Evolutionary conservation across 106 monocot genomes (phyloP).

Genomic region (Triglochin maritima): DNA sequence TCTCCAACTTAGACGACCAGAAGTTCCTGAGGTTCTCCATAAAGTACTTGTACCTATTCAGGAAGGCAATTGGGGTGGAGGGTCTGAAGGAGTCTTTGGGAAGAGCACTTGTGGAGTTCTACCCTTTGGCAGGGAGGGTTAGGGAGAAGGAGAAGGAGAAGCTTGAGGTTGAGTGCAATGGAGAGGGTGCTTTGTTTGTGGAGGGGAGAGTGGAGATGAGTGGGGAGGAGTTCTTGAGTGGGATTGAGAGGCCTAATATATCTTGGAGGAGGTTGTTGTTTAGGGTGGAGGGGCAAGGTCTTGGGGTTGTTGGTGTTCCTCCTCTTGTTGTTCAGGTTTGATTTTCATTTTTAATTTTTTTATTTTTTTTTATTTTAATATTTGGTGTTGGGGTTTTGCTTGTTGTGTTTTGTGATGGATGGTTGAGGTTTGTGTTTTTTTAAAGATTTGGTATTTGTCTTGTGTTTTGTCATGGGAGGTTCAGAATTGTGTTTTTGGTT

Average conservation of each 20-base stretch:
- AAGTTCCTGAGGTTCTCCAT: conserved; percentile 80
- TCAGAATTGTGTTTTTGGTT: too few relatives aligned
- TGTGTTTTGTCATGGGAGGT: too few relatives aligned
- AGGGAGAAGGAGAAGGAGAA: conserved; percentile 26
- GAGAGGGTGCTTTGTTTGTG: conserved; percentile 64
- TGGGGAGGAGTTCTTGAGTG: conserved; percentile 45
- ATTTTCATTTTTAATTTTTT: neutral
- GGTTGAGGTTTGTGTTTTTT: too few relatives aligned
- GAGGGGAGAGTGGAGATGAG: conserved; percentile 36
- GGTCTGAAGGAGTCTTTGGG: conserved; percentile 41
- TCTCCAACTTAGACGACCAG: conserved; percentile 92
- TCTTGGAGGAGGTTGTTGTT: conserved; percentile 92
- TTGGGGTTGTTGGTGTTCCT: conserved; percentile 36
- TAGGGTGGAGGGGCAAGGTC: conserved; percentile 35
- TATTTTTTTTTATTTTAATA: neutral
- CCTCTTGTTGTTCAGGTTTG: conserved; percentile 73
- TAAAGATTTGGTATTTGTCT: too few relatives aligned
- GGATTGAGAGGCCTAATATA: conserved; percentile 35
- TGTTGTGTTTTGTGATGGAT: neutral
- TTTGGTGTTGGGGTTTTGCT: neutral
- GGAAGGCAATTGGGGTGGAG: conserved; percentile 15
- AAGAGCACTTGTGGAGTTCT: conserved; percentile 46
- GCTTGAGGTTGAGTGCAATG: conserved; percentile 81
- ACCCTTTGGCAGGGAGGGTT: conserved; percentile 78
- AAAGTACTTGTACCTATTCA: conserved; percentile 67